Conservation (phyloP, 495 filamentous ascomycete genomes). For the Neurospora cerealis region DNA sequence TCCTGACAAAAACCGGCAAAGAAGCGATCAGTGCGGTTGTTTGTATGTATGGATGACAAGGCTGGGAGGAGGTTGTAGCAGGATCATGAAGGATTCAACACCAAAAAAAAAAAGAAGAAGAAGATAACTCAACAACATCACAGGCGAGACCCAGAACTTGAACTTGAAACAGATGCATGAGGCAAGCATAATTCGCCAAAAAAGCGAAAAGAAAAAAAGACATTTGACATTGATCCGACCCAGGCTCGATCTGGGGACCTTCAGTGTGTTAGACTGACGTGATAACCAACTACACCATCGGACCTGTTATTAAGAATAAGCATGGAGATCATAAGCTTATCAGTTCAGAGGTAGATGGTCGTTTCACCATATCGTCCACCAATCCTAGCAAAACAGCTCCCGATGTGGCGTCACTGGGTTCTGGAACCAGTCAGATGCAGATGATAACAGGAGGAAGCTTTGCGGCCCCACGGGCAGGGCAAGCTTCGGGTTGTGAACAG, state of each 20-base stretch:
- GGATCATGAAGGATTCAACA: background rate
- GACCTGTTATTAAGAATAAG: background rate
- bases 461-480: constrained; percentile 4
- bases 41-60: background rate
- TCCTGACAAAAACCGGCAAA: background rate
- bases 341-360: background rate
- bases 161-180: background rate
- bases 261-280: background rate
- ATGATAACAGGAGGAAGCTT: background rate
- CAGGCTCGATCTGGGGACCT: constrained; percentile 21
- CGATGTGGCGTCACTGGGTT: background rate
- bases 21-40: background rate
- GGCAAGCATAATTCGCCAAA: background rate
- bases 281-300: constrained; percentile 26
- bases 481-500: constrained; percentile 16
- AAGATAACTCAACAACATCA: background rate
- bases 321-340: background rate
- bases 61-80: background rate
- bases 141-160: background rate
- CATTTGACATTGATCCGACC: constrained; percentile 13
- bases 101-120: background rate
- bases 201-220: background rate
- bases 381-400: background rate
- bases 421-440: background rate
- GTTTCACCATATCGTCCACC: background rate